Conservation (phyloP, 2,329 filamentous ascomycete species). For the Fusarium sp. region DNA sequence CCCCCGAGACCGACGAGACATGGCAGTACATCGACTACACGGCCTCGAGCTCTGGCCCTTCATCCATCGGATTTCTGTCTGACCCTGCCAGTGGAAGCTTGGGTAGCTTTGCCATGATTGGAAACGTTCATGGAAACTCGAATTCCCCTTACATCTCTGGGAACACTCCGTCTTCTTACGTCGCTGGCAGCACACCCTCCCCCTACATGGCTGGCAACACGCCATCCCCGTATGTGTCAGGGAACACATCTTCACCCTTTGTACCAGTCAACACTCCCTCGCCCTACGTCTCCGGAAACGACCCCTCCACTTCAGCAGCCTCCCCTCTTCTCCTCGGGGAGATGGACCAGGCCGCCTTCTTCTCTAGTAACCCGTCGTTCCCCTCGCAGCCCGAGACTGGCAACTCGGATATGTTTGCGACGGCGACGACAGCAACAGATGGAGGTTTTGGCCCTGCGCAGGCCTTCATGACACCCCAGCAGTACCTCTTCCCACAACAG, state of each 20-base stretch:
- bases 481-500: slow-evolving; percentile 54
- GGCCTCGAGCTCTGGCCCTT: slow-evolving; percentile 50
- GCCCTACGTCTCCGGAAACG: slow-evolving; percentile 37
- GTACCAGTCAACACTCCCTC: slow-evolving; percentile 23
- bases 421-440: slow-evolving; percentile 41
- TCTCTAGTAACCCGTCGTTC: slow-evolving; percentile 51
- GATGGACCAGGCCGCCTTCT: slow-evolving; percentile 52
- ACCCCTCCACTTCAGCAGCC: slow-evolving; percentile 48
- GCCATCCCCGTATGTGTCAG: slow-evolving; percentile 25
- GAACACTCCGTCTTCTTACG: slow-evolving; percentile 28
- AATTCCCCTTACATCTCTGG: slow-evolving; percentile 24
- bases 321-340: slow-evolving; percentile 59
- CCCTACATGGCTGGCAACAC: slow-evolving; percentile 26
- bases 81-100: slow-evolving; percentile 66
- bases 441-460: slow-evolving; percentile 49
- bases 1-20: slow-evolving; percentile 57
- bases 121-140: slow-evolving; percentile 47
- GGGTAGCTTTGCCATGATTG: slow-evolving; percentile 62
- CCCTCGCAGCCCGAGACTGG: slow-evolving; percentile 35
- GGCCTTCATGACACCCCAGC: slow-evolving; percentile 54
- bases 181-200: slow-evolving; percentile 22
- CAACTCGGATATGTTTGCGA: slow-evolving; percentile 47
- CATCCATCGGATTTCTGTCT: slow-evolving; percentile 59
- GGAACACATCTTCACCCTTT: slow-evolving; percentile 39
- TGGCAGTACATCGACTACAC: slow-evolving; percentile 59